phyloP scores from a whole-genome alignment of 345 rosid genomes.

The Viola odorata region DNA sequence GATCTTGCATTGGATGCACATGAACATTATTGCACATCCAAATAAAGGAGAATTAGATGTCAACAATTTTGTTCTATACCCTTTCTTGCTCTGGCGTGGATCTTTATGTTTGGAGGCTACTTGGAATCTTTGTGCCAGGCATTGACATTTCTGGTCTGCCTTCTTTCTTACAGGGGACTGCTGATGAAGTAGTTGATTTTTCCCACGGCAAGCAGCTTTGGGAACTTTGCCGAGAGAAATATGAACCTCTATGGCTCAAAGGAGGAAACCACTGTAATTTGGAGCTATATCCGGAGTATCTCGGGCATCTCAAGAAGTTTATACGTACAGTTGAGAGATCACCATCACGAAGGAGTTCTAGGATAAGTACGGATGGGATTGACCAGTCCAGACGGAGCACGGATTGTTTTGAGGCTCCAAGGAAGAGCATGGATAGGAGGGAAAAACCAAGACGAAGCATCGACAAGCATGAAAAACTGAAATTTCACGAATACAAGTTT shows the following conservation, averaged over 20 bases:
- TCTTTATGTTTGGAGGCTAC: not conserved
- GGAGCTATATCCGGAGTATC: slow-evolving; percentile 79
- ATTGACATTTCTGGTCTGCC: not conserved
- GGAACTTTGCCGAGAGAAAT: slow-evolving; percentile 91
- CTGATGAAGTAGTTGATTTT: slow-evolving; percentile 87
- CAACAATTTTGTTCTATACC: too few relatives aligned
- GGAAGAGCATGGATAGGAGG: slow-evolving; percentile 65
- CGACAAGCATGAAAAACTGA: slow-evolving; percentile 35
- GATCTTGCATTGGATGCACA: too few relatives aligned
- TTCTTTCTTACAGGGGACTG: slow-evolving; percentile 57
- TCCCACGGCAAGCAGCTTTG: slow-evolving; percentile 95
- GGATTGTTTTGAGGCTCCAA: slow-evolving; percentile 55
- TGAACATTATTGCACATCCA: too few relatives aligned
- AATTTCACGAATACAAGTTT: slow-evolving; percentile 56
- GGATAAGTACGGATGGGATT: slow-evolving; percentile 58
- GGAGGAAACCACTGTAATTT: slow-evolving; percentile 89
- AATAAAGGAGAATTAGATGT: too few relatives aligned
- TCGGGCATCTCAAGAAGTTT: slow-evolving; percentile 87
- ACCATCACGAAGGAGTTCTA: slow-evolving; percentile 50
- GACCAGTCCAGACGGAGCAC: slow-evolving; percentile 55
- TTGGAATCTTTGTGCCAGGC: not conserved
- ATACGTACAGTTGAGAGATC: slow-evolving; percentile 72
- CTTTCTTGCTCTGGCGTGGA: not conserved
- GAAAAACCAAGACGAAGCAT: slow-evolving; percentile 69
- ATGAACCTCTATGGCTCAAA: slow-evolving; percentile 88